These are phyloP conservation scores for Allium fistulosum DNA, from an alignment of 106 monocot species.

Conservation along the genomic window DNA sequence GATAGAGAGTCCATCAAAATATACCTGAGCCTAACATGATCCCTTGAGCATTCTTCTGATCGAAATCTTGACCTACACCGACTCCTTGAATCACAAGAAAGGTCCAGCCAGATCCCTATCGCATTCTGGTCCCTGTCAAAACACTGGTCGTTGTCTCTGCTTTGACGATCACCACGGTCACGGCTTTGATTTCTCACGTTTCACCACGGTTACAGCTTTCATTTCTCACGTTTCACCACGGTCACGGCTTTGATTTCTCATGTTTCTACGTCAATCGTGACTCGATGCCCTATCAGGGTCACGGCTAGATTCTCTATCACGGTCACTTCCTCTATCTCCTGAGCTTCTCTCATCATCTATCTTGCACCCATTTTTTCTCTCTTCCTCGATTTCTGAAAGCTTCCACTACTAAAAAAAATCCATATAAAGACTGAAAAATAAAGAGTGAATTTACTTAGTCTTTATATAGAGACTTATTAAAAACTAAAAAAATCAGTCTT, in stretches of 20 bases:
- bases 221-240: too few species aligned
- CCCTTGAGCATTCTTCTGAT: too few species aligned
- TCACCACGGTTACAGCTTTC: too few species aligned
- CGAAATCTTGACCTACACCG: conserved; percentile 60
- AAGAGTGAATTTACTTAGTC: too few species aligned
- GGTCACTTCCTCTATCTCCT: not conserved
- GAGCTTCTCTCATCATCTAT: conserved; percentile 51
- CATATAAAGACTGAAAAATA: too few species aligned
- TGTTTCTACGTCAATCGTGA: conserved; percentile 14
- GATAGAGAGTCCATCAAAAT: too few species aligned
- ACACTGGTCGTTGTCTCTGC: conserved; percentile 41
- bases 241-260: conserved; percentile 9
- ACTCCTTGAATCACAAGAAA: conserved; percentile 41
- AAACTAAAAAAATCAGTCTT: too few species aligned
- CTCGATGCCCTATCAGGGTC: conserved; percentile 10
- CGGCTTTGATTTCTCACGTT: too few species aligned
- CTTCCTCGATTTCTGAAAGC: too few species aligned
- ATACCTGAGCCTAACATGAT: conserved; percentile 69
- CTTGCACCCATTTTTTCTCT: too few species aligned
- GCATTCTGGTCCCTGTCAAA: conserved; percentile 36
- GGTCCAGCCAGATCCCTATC: conserved; percentile 36
- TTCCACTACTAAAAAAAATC: too few species aligned
- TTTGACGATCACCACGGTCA: conserved; percentile 33
- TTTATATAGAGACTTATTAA: too few species aligned
- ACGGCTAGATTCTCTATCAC: conserved; percentile 23